phyloP scores from a whole-genome alignment of 495 filamentous ascomycete genomes.

The Bacidia rubella region DNA sequence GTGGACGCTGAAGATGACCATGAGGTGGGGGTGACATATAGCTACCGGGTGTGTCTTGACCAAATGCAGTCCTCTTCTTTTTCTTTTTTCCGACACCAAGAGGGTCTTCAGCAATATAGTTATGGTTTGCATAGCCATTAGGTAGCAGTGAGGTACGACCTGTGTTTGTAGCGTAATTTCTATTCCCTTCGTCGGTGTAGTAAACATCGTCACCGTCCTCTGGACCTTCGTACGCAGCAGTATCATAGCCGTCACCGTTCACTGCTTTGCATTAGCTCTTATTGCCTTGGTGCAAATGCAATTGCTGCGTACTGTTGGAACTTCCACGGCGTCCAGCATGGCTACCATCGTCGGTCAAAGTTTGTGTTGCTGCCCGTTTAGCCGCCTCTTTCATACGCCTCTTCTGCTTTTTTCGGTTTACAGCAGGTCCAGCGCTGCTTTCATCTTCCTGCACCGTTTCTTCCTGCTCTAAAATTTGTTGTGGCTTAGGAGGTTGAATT shows the following conservation, averaged over 20 bases:
- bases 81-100: conserved; percentile 29
- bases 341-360: background rate
- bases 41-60: conserved; percentile 27
- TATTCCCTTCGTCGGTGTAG: conserved; percentile 27
- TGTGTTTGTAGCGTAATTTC: conserved; percentile 6
- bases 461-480: background rate
- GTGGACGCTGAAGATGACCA: conserved; percentile 20
- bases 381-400: conserved; percentile 64
- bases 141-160: conserved; percentile 6
- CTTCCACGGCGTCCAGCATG: conserved; percentile 9
- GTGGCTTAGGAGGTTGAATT: background rate
- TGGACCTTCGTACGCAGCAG: conserved; percentile 22
- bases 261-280: conserved; percentile 6
- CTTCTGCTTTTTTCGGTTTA: conserved; percentile 91
- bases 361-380: conserved; percentile 44
- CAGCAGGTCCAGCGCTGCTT: conserved; percentile 23
- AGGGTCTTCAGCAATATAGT: conserved; percentile 12
- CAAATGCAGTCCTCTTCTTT: conserved; percentile 30
- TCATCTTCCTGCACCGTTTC: conserved; percentile 6
- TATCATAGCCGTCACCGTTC: conserved; percentile 21
- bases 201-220: conserved; percentile 28
- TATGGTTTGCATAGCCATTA: conserved; percentile 19
- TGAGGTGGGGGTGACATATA: conserved; percentile 26
- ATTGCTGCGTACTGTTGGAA: background rate
- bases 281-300: background rate